Percentiles rank a stretch among this genome's conserved stretches.
phyloP scores from a whole-genome alignment of 1,284 basidiomycete species.

The Sphagnurus paluster region DNA sequence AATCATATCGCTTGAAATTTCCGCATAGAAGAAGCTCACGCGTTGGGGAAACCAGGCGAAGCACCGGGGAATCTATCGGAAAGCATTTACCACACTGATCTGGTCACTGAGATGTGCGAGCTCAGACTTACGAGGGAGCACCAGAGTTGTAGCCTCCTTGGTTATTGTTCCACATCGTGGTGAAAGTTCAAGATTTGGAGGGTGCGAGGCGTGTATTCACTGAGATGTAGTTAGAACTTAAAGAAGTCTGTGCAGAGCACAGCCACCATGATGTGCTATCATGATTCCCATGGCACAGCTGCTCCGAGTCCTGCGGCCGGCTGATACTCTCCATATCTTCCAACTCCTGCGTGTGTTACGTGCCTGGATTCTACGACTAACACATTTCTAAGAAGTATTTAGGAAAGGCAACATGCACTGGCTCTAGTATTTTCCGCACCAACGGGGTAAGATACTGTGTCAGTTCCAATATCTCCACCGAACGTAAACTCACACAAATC shows the following conservation, averaged over 20 bases:
- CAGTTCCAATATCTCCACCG: too few species aligned
- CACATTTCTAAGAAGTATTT: too few species aligned
- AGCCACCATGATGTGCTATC: not conserved
- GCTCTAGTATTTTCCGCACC: too few species aligned
- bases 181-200: not conserved
- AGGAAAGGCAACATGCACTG: too few species aligned
- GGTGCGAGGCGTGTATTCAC: not conserved
- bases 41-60: slow-evolving; percentile 21
- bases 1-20: not conserved
- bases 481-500: too few species aligned
- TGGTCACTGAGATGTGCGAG: not conserved
- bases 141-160: slow-evolving; percentile 16
- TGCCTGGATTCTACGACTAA: too few species aligned
- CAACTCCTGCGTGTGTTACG: too few species aligned
- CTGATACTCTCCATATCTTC: too few species aligned
- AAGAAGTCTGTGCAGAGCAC: not conserved
- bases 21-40: not conserved
- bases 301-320: too few species aligned
- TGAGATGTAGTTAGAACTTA: not conserved
- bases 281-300: not conserved
- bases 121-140: slow-evolving; percentile 18
- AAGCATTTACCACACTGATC: slow-evolving; percentile 14
- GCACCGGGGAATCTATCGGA: slow-evolving; percentile 26
- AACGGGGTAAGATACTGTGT: too few species aligned
- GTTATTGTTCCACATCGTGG: slow-evolving; percentile 26